Evolutionary conservation across 176 grass and related monocot genomes (phyloP).

Genomic region (Aegilops bicornis): DNA sequence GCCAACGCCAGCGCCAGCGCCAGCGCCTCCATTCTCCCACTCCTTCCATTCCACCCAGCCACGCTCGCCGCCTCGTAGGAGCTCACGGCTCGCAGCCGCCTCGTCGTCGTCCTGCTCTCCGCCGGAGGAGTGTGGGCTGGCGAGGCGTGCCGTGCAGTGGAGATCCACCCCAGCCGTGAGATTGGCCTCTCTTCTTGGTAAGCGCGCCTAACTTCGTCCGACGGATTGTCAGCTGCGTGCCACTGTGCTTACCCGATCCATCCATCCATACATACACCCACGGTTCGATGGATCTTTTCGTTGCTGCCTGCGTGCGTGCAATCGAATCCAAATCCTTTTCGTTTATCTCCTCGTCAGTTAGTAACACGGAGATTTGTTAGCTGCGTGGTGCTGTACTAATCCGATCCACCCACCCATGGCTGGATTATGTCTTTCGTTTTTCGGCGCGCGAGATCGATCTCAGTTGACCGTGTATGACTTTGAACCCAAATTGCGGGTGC

Average conservation of each 20-base stretch:
- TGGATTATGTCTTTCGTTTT: neutral
- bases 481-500: neutral
- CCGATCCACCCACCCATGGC: constrained; percentile 11
- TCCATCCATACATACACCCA: neutral
- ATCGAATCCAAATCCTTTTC: constrained; percentile 16
- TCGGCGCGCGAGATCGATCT: constrained; percentile 22
- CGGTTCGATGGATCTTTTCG: constrained; percentile 18
- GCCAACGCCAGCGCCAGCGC: constrained; percentile 14
- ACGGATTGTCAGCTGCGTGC: neutral
- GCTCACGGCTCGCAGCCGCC: neutral
- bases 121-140: neutral
- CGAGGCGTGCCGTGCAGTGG: constrained; percentile 21
- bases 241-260: constrained; percentile 7
- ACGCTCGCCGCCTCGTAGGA: neutral
- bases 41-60: constrained; percentile 12
- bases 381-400: neutral
- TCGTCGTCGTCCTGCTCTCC: neutral
- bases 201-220: constrained; percentile 2
- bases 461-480: constrained; percentile 4
- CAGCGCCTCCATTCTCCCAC: constrained; percentile 17
- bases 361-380: constrained; percentile 20
- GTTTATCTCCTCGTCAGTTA: constrained; percentile 4
- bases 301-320: neutral
- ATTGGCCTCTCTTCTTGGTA: constrained; percentile 32
- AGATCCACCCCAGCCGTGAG: constrained; percentile 30